Conservation (phyloP, 768 basidiomycete genomes). For the Coprinellus micaceus region DNA sequence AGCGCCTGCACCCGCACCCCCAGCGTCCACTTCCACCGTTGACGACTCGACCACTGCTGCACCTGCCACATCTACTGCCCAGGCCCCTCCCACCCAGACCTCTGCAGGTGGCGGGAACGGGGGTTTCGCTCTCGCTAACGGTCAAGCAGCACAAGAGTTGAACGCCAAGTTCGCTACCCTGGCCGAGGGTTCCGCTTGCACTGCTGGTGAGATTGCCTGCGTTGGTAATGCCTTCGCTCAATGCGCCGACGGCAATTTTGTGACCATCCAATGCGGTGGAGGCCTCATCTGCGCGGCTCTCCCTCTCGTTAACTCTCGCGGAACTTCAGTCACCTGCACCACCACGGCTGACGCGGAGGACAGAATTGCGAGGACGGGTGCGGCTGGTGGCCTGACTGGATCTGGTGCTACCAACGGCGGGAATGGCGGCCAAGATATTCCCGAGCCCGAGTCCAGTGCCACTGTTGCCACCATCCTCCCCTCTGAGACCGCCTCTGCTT, state of each 20-base stretch:
- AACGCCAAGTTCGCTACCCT: conserved; percentile 52
- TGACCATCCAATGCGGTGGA: conserved; percentile 31
- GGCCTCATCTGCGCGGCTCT: conserved; percentile 43
- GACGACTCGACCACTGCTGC: conserved; percentile 10
- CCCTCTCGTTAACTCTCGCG: conserved; percentile 50
- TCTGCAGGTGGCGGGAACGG: conserved; percentile 10
- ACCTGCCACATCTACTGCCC: conserved; percentile 8
- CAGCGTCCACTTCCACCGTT: conserved; percentile 6
- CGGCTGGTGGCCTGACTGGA: neutral
- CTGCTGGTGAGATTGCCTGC: conserved; percentile 44
- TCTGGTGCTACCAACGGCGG: neutral
- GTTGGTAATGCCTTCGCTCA: conserved; percentile 45
- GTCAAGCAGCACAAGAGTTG: conserved; percentile 45
- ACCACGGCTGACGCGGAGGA: conserved; percentile 42
- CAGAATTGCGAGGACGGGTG: conserved; percentile 33
- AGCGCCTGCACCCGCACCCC: too few relatives aligned
- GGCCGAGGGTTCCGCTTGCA: conserved; percentile 43
- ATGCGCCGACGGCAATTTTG: conserved; percentile 45
- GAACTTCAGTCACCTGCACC: conserved; percentile 50
- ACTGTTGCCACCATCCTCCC: neutral
- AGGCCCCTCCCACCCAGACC: conserved; percentile 12
- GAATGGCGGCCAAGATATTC: neutral
- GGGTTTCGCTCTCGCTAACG: conserved; percentile 41
- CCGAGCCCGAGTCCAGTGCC: neutral
- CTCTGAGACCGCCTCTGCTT: conserved; percentile 11